A percentile compares a stretch with the other conserved stretches of the same genome.
Conservation (phyloP, 805 yeast genomes). For the Monosporozyma solicola region DNA sequence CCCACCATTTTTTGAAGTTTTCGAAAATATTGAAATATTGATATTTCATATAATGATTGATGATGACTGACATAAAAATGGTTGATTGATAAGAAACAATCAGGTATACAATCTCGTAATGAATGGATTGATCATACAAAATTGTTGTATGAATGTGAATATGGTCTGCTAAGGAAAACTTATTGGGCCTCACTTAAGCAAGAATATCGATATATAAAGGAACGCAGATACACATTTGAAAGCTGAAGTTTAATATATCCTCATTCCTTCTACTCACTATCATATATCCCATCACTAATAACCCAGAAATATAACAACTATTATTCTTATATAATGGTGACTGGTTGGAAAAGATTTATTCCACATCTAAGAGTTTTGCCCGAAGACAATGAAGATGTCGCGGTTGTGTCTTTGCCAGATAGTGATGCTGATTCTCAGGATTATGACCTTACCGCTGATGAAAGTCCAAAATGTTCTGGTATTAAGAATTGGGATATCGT, state of each 20-base stretch:
- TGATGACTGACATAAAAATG: not conserved
- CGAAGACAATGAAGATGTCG: constrained; percentile 5
- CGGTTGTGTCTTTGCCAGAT: not conserved
- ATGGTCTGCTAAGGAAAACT: not conserved
- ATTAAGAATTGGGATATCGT: not conserved
- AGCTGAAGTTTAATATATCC: not conserved
- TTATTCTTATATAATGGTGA: not conserved
- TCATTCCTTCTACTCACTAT: not conserved
- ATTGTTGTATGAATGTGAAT: not conserved
- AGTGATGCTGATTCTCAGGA: not conserved
- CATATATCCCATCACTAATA: not conserved
- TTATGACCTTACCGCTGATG: not conserved
- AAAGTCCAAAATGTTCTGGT: not conserved
- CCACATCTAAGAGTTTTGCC: constrained; percentile 23
- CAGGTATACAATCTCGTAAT: not conserved
- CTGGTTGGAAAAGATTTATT: constrained; percentile 13
- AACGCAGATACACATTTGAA: not conserved
- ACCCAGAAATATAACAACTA: not conserved
- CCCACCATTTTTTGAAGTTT: too few species aligned
- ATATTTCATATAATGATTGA: not conserved
- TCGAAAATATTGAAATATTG: too few species aligned
- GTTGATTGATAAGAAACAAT: not conserved
- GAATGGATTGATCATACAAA: not conserved
- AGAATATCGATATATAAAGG: not conserved
- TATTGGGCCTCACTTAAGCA: not conserved